Conservation (phyloP, 2,329 filamentous ascomycete genomes). For the Laburnicola sp. region DNA sequence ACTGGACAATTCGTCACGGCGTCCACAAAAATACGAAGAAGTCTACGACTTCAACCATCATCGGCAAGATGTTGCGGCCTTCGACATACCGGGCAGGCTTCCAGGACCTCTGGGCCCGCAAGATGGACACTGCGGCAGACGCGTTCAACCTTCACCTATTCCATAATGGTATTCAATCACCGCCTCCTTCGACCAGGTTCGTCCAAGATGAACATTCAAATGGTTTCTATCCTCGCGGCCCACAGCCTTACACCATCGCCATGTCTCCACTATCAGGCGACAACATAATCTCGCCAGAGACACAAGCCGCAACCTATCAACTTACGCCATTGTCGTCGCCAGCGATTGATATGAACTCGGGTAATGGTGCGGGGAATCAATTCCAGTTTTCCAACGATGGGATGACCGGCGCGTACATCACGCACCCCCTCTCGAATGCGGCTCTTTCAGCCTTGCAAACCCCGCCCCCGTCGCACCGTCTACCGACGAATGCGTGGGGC, state of each 20-base stretch:
- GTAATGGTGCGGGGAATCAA: slow-evolving; percentile 19
- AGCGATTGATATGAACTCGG: slow-evolving; percentile 25
- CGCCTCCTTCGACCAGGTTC: slow-evolving; percentile 33
- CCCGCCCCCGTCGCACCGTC: slow-evolving; percentile 37
- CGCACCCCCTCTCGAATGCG: too few species aligned
- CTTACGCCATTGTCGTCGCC: slow-evolving; percentile 41
- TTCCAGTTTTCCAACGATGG: slow-evolving; percentile 30
- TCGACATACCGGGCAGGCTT: slow-evolving; percentile 51
- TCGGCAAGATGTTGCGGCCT: slow-evolving; percentile 59
- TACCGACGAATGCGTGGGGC: slow-evolving; percentile 38
- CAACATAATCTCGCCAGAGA: slow-evolving; percentile 17
- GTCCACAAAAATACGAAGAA: slow-evolving; percentile 30
- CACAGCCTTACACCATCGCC: slow-evolving; percentile 30
- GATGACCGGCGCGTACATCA: slow-evolving; percentile 19
- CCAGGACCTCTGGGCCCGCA: slow-evolving; percentile 57
- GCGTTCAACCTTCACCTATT: slow-evolving; percentile 56
- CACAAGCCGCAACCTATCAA: slow-evolving; percentile 36
- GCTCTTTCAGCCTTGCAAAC: slow-evolving; percentile 45
- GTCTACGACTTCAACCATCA: slow-evolving; percentile 29
- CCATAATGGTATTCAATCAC: slow-evolving; percentile 29
- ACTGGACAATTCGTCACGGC: slow-evolving; percentile 24
- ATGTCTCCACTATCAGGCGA: slow-evolving; percentile 24
- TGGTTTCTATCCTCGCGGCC: slow-evolving; percentile 24
- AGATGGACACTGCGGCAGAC: slow-evolving; percentile 50
- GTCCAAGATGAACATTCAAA: slow-evolving; percentile 28